Percentiles rank a stretch among this genome's conserved stretches.
phyloP scores from a whole-genome alignment of 768 basidiomycete species.

The Amanita rubescens region DNA sequence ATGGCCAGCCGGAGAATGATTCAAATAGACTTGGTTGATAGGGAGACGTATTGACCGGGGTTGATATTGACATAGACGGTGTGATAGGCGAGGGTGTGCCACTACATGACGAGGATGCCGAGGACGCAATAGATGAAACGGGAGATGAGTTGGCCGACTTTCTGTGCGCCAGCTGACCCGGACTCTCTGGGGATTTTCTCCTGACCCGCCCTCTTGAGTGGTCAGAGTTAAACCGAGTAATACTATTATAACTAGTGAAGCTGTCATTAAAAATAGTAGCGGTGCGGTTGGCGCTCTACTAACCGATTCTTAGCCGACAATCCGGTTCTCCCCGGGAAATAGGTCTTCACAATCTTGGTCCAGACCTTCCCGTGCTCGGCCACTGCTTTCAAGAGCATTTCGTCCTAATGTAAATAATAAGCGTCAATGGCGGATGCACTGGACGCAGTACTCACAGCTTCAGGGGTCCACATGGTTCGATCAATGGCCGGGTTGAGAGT shows the following conservation, averaged over 20 bases:
- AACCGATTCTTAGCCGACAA: conserved; percentile 55
- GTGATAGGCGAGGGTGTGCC: conserved; percentile 18
- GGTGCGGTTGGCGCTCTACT: conserved; percentile 7
- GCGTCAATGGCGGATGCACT: background rate
- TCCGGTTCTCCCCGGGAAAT: conserved; percentile 53
- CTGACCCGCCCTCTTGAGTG: conserved; percentile 28
- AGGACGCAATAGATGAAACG: conserved; percentile 33
- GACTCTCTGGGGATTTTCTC: conserved; percentile 29
- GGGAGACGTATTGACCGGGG: conserved; percentile 6
- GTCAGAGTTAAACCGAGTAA: conserved; percentile 40
- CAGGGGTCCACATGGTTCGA: conserved; percentile 50
- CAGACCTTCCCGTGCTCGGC: conserved; percentile 50
- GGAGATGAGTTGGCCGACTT: conserved; percentile 27
- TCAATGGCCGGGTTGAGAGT: conserved; percentile 56
- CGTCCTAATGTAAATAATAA: conserved; percentile 31
- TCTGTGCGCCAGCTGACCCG: conserved; percentile 27
- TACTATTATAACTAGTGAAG: conserved; percentile 39
- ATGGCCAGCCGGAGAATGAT: conserved; percentile 15
- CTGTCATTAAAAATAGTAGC: conserved; percentile 7
- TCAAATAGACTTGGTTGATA: conserved; percentile 18
- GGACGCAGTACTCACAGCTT: conserved; percentile 29
- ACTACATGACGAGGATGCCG: conserved; percentile 22
- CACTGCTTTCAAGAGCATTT: conserved; percentile 46
- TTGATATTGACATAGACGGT: conserved; percentile 11
- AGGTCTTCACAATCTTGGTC: conserved; percentile 56